Evolutionary conservation across 2,329 filamentous ascomycete genomes (phyloP).

Genomic region (Metarhizium rileyi): DNA sequence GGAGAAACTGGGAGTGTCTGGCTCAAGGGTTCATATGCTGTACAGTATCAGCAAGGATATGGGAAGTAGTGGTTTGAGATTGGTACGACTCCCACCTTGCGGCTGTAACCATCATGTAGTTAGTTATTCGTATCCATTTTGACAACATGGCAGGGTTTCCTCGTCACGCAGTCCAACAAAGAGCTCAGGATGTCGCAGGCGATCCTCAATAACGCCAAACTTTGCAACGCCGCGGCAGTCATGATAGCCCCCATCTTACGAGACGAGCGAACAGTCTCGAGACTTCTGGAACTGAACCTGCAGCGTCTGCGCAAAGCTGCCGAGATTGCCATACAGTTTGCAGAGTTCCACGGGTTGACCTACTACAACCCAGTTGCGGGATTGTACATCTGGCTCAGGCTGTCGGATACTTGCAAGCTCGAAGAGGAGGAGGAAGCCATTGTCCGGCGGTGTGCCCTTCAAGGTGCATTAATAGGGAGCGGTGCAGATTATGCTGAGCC

Average conservation of each 20-base stretch:
- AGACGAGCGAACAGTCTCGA: background rate
- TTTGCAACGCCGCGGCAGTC: conserved; percentile 4
- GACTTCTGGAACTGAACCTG: background rate
- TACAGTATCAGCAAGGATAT: conserved; percentile 7
- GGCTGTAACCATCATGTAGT: background rate
- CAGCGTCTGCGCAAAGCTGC: background rate
- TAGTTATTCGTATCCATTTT: too few relatives aligned
- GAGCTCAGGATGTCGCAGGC: conserved; percentile 4
- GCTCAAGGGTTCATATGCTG: conserved; percentile 3
- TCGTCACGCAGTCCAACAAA: conserved; percentile 5
- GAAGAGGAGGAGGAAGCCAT: conserved; percentile 4
- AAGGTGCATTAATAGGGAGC: conserved; percentile 2
- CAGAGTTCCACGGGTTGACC: conserved; percentile 4
- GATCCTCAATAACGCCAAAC: conserved; percentile 5
- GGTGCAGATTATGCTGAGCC: conserved; percentile 5
- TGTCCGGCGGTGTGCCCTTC: background rate
- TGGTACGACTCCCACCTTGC: background rate
- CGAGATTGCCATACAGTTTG: conserved; percentile 1
- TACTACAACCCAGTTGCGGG: conserved; percentile 7
- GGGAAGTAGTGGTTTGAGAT: conserved; percentile 5
- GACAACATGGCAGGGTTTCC: conserved; percentile 1
- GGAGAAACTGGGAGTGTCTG: background rate
- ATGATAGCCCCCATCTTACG: conserved; percentile 2
- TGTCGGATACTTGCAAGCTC: background rate
- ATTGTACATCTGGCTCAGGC: conserved; percentile 5